Base-by-base conservation (phyloP, 441 rosid species). In the Bocquillonia castaneifolia region DNA sequence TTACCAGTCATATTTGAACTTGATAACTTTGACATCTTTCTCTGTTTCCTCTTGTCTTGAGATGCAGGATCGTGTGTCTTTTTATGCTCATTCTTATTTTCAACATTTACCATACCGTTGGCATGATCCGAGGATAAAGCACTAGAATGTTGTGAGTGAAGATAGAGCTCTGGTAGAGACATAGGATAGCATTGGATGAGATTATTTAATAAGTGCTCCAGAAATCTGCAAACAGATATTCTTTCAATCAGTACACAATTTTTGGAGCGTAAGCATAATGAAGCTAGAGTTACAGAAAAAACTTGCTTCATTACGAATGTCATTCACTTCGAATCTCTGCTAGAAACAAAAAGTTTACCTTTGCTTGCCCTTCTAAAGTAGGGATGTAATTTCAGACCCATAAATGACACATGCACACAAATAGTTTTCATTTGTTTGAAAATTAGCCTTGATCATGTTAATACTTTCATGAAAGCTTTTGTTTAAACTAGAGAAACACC, bases 171-270 rank as follows among this genome's bases (percentile, higher is more conserved):
- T 29, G 97, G 97, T 57, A 89, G 78, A 75, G 83, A 82, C 58
- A 81, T 74, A 72, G 91, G 87, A 78, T 79, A 81, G 59, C 70
- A 60, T 74, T 77, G 70, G 75, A 88, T 79, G 64, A 65, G 80
- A 79, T 81, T 72, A 73, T 83, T 81, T 79, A 91, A 80, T 74
- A 88, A 80, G 87, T 88, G 79, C 79, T 91, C 97, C 73, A 89
- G 78, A 79, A 83, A 83, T 79, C 96, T 91, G 93, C 76, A 75
- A 56, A 69, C 50, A 52, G 22, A 73, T 59, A 59, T 73, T 63
- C 53, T 70, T 64, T 76, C 74, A 59, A 71, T 29, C 59, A 54
- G 31, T 28, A 71, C n/a, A n/a, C n/a, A n/a, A n/a, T n/a, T n/a
- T n/a, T n/a, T n/a, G n/a, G n/a, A n/a, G n/a, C n/a, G n/a, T n/a